Evolutionary conservation across 2,329 filamentous ascomycete genomes (phyloP), one percentile per base, ranked within the genome.

Genomic region (Septoria petroselini): DNA sequence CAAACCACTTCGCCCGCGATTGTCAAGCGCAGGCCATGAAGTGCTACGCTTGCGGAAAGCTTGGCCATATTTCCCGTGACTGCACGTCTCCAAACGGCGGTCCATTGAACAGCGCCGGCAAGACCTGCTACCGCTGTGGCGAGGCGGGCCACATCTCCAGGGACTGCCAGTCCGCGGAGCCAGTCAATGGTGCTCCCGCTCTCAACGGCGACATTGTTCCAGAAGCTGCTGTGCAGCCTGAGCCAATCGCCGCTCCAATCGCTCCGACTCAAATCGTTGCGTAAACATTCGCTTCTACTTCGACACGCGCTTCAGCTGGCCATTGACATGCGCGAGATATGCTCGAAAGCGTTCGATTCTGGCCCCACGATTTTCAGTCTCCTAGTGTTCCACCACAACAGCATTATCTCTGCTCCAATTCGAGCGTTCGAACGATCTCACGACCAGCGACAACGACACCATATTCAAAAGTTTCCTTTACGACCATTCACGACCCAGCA

Each of bases 1-100:
- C 93, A 53, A 98, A 98, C 79, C 93, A 98, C 76, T 98, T 95
- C 69, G 93, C 93, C 58, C 87, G 93, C 59, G 93, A 98, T 68
- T 98, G 93, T 79, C 93, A 97, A 78, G 91, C 93, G 62, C 90
- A 95, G 73, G 88, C 90, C 57, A 95, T 95, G 89, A 96, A 96
- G 77, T 96, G 91, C 80, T 96, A 95, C 67, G 91, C 91, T 60
- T 96, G 91, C 69, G 91, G 91, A 70, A 95, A 95, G 77, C 83
- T 95, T 48, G 89, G 89, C 43, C 90, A 95, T 75, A 95, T 95
- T 71, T 94, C 88, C 51, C 81, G 84, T 64, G 93, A 98, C 73
- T 98, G 93, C 79, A 95, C 91, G 39, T 89, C 91, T 55, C 91
- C 93, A 58, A 97, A 97, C 71, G 93, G 93, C 50, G 93, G 93